phyloP scores from a whole-genome alignment of 352 stramenopile species.

The Phytopythium ostracodes region DNA sequence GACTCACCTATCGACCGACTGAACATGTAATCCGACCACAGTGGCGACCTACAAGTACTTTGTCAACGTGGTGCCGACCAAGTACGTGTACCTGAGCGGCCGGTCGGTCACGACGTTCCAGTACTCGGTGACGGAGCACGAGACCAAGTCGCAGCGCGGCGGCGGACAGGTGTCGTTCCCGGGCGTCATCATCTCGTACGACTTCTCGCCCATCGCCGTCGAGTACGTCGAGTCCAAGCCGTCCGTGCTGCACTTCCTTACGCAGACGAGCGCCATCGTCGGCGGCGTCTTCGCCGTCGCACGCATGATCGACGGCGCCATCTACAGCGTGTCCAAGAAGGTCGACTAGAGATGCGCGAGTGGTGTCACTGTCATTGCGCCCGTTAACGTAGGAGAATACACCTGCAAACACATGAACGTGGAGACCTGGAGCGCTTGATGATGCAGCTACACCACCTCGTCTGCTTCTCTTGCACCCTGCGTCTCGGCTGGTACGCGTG shows the following conservation, averaged over 20 bases:
- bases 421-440: no score
- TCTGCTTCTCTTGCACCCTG: slow-evolving; percentile 3
- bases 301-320: slow-evolving; percentile 81
- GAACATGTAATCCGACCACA: no score
- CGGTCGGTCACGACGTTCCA: slow-evolving; percentile 70
- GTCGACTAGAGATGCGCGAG: slow-evolving; percentile 45
- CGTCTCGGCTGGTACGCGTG: background rate
- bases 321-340: slow-evolving; percentile 90
- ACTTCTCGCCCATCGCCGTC: slow-evolving; percentile 87
- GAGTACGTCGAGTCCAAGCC: slow-evolving; percentile 86
- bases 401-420: background rate
- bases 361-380: background rate
- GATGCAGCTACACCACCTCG: slow-evolving; percentile 15
- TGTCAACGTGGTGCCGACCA: slow-evolving; percentile 79
- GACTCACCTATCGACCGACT: no score
- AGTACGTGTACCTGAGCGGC: slow-evolving; percentile 81
- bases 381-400: background rate
- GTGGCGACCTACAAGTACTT: slow-evolving; percentile 90
- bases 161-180: slow-evolving; percentile 71
- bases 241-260: slow-evolving; percentile 83
- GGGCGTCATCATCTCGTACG: slow-evolving; percentile 85
- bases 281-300: slow-evolving; percentile 84
- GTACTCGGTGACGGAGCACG: slow-evolving; percentile 87
- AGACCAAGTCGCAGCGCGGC: slow-evolving; percentile 31
- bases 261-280: slow-evolving; percentile 84